A percentile compares a stretch with the other conserved stretches of the same genome.
phyloP scores from a whole-genome alignment of 441 rosid species.

The Eutrema salsugineum region DNA sequence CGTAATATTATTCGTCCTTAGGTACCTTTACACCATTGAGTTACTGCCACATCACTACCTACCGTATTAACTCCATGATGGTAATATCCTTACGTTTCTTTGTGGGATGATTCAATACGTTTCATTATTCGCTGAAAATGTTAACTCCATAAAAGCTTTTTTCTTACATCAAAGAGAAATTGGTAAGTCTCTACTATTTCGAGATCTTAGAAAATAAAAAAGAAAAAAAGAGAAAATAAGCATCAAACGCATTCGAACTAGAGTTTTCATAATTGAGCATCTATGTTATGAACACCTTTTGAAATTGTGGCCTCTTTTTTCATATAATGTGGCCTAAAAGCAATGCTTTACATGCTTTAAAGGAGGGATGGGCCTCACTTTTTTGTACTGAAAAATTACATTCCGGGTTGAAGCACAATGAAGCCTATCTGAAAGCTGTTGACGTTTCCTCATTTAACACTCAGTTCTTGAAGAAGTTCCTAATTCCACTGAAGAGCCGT shows the following conservation, averaged over 20 bases:
- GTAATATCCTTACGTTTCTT: not conserved
- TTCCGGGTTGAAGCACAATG: slow-evolving; percentile 1
- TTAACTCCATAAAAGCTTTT: too few species aligned
- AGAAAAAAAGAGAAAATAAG: too few species aligned
- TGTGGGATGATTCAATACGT: not conserved
- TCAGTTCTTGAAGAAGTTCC: slow-evolving; percentile 71
- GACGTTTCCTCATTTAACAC: not conserved
- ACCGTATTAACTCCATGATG: not conserved
- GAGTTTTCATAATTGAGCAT: too few species aligned
- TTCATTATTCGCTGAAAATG: not conserved
- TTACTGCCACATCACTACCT: slow-evolving; percentile 19
- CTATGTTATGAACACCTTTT: too few species aligned
- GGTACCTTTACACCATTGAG: not conserved
- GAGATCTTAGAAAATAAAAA: too few species aligned
- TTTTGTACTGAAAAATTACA: not conserved
- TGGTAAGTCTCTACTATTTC: too few species aligned
- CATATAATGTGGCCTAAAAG: too few species aligned
- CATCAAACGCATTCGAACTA: too few species aligned
- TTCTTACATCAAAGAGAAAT: too few species aligned
- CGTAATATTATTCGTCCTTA: not conserved
- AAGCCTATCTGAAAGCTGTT: slow-evolving; percentile 8
- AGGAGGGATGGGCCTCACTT: too few species aligned
- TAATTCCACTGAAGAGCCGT: slow-evolving; percentile 60
- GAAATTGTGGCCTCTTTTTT: too few species aligned
- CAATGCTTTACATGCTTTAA: too few species aligned